phyloP scores from a whole-genome alignment of 371 early-diverging fungal genomes.

The Lichtheimia corymbifera region DNA sequence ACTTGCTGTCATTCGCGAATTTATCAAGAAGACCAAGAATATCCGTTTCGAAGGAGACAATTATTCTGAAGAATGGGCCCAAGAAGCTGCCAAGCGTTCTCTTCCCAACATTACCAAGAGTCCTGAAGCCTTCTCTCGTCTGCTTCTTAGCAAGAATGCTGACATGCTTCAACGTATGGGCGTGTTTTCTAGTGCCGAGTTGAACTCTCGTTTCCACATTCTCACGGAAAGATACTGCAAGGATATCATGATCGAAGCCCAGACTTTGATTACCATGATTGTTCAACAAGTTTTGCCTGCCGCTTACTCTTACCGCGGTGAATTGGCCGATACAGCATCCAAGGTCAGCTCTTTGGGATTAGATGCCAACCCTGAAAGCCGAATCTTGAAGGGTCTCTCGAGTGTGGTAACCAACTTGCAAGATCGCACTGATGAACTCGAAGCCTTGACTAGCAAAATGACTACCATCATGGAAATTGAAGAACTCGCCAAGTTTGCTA shows the following conservation, averaged over 20 bases:
- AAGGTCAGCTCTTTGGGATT: conserved; percentile 43
- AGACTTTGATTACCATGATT: conserved; percentile 85
- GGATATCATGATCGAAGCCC: conserved; percentile 93
- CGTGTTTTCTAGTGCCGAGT: conserved; percentile 86
- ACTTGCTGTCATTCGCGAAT: conserved; percentile 82
- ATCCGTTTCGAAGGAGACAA: conserved; percentile 97
- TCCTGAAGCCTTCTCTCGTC: conserved; percentile 85
- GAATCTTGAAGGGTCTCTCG: conserved; percentile 67
- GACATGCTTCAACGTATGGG: conserved; percentile 78
- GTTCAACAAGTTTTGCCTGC: conserved; percentile 87
- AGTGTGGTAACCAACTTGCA: conserved; percentile 65
- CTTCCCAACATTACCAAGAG: conserved; percentile 89
- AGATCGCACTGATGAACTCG: conserved; percentile 55
- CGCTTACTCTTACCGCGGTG: conserved; percentile 85
- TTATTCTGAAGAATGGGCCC: conserved; percentile 83
- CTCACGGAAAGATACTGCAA: conserved; percentile 94
- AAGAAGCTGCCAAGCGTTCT: conserved; percentile 85
- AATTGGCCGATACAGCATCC: conserved; percentile 76
- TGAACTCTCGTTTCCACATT: conserved; percentile 92
- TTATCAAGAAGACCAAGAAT: conserved; percentile 78
- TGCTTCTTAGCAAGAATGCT: conserved; percentile 69
- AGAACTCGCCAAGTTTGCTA: conserved; percentile 65
- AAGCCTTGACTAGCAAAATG: conserved; percentile 58
- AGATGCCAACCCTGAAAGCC: conserved; percentile 68
- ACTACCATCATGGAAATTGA: conserved; percentile 61